Evolutionary conservation across 768 basidiomycete genomes (phyloP).

Genomic region (Amanita exitialis): DNA sequence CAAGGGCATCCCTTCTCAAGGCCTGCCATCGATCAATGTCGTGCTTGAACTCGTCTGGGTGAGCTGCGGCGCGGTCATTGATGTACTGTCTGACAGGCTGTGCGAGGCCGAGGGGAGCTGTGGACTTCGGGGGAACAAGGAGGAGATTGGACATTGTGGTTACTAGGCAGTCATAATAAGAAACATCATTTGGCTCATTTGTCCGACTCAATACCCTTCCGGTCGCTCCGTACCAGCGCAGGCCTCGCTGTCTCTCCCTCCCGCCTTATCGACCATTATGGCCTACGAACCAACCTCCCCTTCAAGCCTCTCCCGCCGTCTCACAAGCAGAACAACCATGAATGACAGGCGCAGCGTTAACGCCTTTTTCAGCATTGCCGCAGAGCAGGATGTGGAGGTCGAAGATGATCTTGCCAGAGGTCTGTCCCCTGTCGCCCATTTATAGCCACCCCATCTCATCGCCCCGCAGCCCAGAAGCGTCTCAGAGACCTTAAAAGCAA

Average conservation of each 20-base stretch:
- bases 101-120: constrained; percentile 45
- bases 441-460: constrained; percentile 5
- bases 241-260: constrained; percentile 25
- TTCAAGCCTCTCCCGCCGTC: constrained; percentile 54
- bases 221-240: constrained; percentile 23
- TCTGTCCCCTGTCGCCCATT: constrained; percentile 16
- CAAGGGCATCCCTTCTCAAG: constrained; percentile 48
- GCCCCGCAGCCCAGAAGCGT: constrained; percentile 83
- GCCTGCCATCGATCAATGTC: constrained; percentile 68
- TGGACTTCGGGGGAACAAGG: constrained; percentile 63
- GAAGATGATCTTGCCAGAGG: constrained; percentile 95
- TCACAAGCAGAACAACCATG: constrained; percentile 80
- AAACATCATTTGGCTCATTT: background rate
- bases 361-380: constrained; percentile 94
- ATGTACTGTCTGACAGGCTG: constrained; percentile 57
- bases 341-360: constrained; percentile 90
- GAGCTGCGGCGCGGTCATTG: constrained; percentile 51
- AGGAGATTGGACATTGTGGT: constrained; percentile 68
- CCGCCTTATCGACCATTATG: constrained; percentile 31
- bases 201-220: constrained; percentile 10
- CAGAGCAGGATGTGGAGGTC: constrained; percentile 96
- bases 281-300: constrained; percentile 58
- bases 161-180: background rate
- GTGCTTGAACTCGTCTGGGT: constrained; percentile 76
- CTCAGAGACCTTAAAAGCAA: constrained; percentile 91